Conservation (phyloP, 75 land plant genomes). For the Isoetes taiwanensis region DNA sequence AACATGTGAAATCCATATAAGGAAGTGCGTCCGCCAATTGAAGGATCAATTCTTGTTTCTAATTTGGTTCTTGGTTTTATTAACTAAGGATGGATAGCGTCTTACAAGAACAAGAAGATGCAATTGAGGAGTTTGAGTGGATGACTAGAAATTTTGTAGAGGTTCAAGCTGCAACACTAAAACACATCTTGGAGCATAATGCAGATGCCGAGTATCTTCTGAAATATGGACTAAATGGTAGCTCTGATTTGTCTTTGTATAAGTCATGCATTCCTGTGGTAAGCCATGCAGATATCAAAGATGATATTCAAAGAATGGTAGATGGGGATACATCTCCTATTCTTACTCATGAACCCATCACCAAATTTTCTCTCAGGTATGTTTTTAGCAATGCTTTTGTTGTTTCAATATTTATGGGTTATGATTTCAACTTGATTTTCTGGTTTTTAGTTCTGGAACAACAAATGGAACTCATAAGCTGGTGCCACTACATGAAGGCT, state of each 20-base stretch:
- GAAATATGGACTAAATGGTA: no score
- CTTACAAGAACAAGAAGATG: no score
- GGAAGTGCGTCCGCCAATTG: no score
- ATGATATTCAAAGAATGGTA: conserved; percentile 39
- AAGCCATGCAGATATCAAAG: conserved; percentile 30
- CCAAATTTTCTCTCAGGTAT: conserved; percentile 35
- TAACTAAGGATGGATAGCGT: no score
- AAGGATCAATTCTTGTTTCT: no score
- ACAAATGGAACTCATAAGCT: conserved; percentile 37
- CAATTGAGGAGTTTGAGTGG: conserved; percentile 33
- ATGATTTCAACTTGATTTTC: no score
- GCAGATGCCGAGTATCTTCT: conserved; percentile 35
- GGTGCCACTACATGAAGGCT: conserved; percentile 29
- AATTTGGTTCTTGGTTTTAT: no score
- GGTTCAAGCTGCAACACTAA: conserved; percentile 26
- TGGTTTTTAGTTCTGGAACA: conserved; percentile 41
- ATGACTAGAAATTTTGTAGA: conserved; percentile 21
- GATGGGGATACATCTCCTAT: conserved; percentile 42
- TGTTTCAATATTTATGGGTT: no score
- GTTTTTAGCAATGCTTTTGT: not conserved
- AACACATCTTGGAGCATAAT: conserved; percentile 31
- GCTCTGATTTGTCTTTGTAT: no score
- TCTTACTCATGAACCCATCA: conserved; percentile 33
- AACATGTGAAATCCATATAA: no score
- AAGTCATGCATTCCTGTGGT: conserved; percentile 32